Evolutionary conservation across 495 filamentous ascomycete genomes (phyloP), one percentile per base, ranked within the genome.

Genomic region (Penicillium daleae): DNA sequence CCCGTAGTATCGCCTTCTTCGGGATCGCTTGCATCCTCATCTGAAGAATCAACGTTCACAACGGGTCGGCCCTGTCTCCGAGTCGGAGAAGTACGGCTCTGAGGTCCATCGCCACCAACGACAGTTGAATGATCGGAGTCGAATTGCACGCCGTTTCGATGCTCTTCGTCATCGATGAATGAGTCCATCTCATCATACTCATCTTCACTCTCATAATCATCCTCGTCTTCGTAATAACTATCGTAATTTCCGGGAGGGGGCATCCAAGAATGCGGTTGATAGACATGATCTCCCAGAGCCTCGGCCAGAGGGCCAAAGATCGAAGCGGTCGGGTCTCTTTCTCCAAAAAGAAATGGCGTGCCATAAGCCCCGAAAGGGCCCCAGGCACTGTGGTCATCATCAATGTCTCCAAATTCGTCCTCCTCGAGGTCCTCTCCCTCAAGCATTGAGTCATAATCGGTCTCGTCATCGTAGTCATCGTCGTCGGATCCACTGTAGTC

Each of bases 91-190:
- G 12, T 22, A n/a, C 31, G 31, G 21, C 31, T 57, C n/a, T 13
- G 29, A 57, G 22, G 29, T 19, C 27, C 59, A 33, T 55, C 10
- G 21, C 29, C 37, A 15, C 56, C 62, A 6, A 65, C 50, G 15
- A 65, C 62, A 12, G 65, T 67, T 31, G 58, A 60, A 31, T 39
- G 61, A 55, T 73, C 70, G 24, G 60, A 56, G 33, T 67, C 67
- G 37, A 64, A 61, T 24, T 32, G 35, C 17, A 60, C 52, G 19
- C 15, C 51, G 31, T 65, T 44, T 12, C 21, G 48, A 52, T 66
- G 62, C 54, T 75, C 63, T 39, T 75, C 76, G 29, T 80, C 72
- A 44, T 78, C 77, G 46, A 81, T 76, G 40, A 82, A 80, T 10
- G 72, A 75, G 49, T 79, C 74, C 62, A 71, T 67, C 21, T 81